A percentile compares a stretch with the other conserved stretches of the same genome.
Conservation (phyloP, 108 stramenopile genomes). For the Licmophora abbreviata region DNA sequence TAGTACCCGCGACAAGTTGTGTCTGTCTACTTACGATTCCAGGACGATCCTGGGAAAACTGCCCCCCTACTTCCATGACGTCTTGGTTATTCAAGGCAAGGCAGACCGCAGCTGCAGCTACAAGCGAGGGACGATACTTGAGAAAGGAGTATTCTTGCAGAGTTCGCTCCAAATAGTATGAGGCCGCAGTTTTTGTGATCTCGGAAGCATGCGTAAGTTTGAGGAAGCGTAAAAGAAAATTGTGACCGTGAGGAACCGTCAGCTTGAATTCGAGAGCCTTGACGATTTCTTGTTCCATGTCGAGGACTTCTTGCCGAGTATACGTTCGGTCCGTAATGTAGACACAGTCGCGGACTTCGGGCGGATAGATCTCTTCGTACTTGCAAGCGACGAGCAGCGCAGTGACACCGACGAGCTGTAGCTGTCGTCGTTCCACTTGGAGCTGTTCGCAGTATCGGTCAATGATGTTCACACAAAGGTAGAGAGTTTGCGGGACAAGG, state of each 20-base stretch:
- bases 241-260: slow-evolving; percentile 88
- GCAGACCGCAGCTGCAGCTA: slow-evolving; percentile 83
- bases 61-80: slow-evolving; percentile 2
- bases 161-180: slow-evolving; percentile 91
- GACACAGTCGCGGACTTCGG: slow-evolving; percentile 93
- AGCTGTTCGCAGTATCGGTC: slow-evolving; percentile 86
- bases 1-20: neutral
- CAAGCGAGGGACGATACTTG: slow-evolving; percentile 71
- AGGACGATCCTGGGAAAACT: neutral
- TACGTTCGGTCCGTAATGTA: slow-evolving; percentile 97
- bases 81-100: slow-evolving; percentile 65
- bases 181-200: slow-evolving; percentile 43
- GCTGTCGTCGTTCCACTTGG: slow-evolving; percentile 66
- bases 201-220: slow-evolving; percentile 47
- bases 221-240: slow-evolving; percentile 88
- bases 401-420: slow-evolving; percentile 99
- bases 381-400: slow-evolving; percentile 95
- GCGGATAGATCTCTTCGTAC: slow-evolving; percentile 99
- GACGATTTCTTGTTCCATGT: slow-evolving; percentile 93
- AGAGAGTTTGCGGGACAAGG: slow-evolving; percentile 94
- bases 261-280: slow-evolving; percentile 79
- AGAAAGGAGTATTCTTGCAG: slow-evolving; percentile 92
- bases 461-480: slow-evolving; percentile 95
- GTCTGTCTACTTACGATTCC: slow-evolving; percentile 4
- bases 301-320: slow-evolving; percentile 79